These are phyloP conservation scores for Tolypocladium inflatum DNA, from an alignment of 2,329 filamentous ascomycete genomes.

Conservation along the genomic window DNA sequence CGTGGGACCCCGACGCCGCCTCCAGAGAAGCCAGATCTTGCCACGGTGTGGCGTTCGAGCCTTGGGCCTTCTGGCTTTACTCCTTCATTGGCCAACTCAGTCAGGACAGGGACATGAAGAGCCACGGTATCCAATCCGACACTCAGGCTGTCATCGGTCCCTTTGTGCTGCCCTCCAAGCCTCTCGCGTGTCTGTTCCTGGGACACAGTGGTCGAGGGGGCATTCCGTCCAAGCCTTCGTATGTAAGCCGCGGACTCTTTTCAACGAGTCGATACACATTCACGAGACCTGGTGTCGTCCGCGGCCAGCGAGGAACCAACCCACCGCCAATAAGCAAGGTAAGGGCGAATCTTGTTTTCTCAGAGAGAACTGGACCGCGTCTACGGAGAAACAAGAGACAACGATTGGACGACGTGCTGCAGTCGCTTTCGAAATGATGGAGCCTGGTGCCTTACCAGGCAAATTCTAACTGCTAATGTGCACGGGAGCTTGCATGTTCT, in stretches of 20 bases:
- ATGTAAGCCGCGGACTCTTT: conserved; percentile 25
- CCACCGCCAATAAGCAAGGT: conserved; percentile 5
- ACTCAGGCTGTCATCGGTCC: conserved; percentile 23
- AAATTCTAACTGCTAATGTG: background rate
- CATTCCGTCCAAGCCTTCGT: conserved; percentile 23
- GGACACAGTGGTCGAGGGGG: conserved; percentile 25
- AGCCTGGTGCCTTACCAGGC: background rate
- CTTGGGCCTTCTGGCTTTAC: conserved; percentile 32
- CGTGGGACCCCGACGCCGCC: conserved; percentile 20
- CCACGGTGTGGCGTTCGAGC: conserved; percentile 25
- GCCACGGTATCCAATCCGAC: conserved; percentile 7
- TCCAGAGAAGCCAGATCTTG: conserved; percentile 19
- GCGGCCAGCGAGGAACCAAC: background rate
- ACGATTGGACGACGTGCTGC: conserved; percentile 23
- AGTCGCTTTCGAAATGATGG: conserved; percentile 5
- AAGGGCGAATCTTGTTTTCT: conserved; percentile 5
- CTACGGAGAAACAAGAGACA: conserved; percentile 22
- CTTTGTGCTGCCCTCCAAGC: conserved; percentile 28
- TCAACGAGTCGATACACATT: conserved; percentile 23
- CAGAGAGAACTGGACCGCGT: conserved; percentile 10
- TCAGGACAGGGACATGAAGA: conserved; percentile 22
- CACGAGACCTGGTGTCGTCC: conserved; percentile 11
- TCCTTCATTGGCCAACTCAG: conserved; percentile 28
- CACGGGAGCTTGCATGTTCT: background rate
- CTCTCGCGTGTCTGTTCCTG: conserved; percentile 25